Evolutionary conservation across 208 protist species (phyloP).

Genomic region (Crithidia thermophila): DNA sequence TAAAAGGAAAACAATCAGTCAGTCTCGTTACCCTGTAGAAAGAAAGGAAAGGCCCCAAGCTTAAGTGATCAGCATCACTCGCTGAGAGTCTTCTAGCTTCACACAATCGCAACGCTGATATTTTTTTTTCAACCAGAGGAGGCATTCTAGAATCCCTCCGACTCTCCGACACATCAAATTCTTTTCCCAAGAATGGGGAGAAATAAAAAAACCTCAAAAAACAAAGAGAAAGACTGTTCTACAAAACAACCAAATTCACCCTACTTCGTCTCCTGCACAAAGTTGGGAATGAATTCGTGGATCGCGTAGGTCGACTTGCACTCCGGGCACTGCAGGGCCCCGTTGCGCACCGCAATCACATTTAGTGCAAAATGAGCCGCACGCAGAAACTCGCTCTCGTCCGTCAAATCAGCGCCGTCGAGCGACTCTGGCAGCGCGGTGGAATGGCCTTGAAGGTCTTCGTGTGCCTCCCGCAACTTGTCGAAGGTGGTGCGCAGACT

Average conservation of each 20-base stretch:
- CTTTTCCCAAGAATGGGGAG: too few species aligned
- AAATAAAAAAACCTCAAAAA: too few species aligned
- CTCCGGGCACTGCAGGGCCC: constrained; percentile 60
- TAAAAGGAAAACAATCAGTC: constrained; percentile 3
- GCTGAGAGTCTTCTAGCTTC: too few species aligned
- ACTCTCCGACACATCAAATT: too few species aligned
- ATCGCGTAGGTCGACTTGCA: constrained; percentile 73
- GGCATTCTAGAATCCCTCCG: too few species aligned
- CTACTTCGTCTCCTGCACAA: constrained; percentile 58
- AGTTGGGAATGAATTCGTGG: constrained; percentile 88
- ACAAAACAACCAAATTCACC: not conserved
- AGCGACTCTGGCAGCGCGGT: constrained; percentile 48
- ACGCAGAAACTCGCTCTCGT: constrained; percentile 56
- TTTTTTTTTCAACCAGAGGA: too few species aligned
- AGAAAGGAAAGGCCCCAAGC: too few species aligned
- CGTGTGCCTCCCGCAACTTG: constrained; percentile 40
- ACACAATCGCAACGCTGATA: too few species aligned
- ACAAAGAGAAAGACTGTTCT: too few species aligned
- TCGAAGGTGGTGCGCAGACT: constrained; percentile 65
- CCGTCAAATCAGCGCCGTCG: constrained; percentile 61
- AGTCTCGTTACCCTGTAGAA: too few species aligned
- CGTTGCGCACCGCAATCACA: constrained; percentile 71
- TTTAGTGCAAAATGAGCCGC: constrained; percentile 73
- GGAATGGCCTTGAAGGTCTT: constrained; percentile 14
- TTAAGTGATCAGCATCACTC: too few species aligned